Base-by-base conservation (phyloP, 2,329 filamentous ascomycete genomes). In the Chaetomiaceae sp. region DNA sequence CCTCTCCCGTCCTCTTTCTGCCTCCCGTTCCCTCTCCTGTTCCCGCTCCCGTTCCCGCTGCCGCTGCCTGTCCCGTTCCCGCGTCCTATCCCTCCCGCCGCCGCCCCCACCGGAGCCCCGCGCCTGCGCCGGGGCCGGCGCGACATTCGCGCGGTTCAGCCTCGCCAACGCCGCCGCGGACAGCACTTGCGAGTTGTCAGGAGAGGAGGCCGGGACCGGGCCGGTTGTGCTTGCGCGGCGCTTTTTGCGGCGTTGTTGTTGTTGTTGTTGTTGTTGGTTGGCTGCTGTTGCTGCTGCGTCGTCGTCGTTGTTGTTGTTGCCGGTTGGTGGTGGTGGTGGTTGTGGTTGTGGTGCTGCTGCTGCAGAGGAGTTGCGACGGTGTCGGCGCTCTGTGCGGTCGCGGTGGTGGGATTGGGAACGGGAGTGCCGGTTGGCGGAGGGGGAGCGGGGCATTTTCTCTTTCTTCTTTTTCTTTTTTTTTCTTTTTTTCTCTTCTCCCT, bases 81-180 rank as follows among this genome's bases (percentile, higher is more conserved):
- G 33, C 20, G 23, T 27, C 53, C 56, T 25, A 44, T 46, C 46
- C 46, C 47, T 42, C 18, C 34, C 48, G 20, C 25, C 29, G 23
- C 41, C 44, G 8, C 42, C 37, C 5, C 42, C 34, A 20, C 38
- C 23, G n/a, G n/a, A n/a, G 16, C 43, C 38, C 37, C 29, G 25
- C 5, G 30, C 37, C n/a, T 30, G 25, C 11, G 34, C 33, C 21
- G 38, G n/a, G n/a, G n/a, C n/a, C n/a, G n/a, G n/a, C n/a, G n/a
- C n/a, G n/a, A n/a, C 37, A 33, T 58, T 58, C 20, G 46, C 55
- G n/a, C 40, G 38, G 16, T 59, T 58, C 38, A 58, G 20, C 47
- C 49, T 48, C 20, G 57, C 55, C 21, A 60, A 32, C 14, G 58
- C 56, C 1, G 51, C 58, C 21, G 58, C 56, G 13, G 58, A 60